Evolutionary conservation across 352 stramenopile genomes (phyloP), one percentile per base, ranked within the genome.

Genomic region (Aphanomyces invadans): DNA sequence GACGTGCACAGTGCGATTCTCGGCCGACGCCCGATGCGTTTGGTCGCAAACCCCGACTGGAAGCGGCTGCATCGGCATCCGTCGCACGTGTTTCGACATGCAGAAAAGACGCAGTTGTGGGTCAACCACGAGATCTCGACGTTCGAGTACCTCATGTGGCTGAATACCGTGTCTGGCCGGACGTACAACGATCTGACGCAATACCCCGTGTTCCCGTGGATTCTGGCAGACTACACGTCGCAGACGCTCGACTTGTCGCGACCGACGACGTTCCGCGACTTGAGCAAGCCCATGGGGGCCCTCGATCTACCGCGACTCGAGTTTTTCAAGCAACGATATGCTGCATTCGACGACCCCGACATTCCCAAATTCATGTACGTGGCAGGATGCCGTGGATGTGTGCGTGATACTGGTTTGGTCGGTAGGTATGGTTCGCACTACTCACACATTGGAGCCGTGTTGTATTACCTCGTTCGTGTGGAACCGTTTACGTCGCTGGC

Each of bases 401-500:
- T n/a, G n/a, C n/a, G n/a, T 52, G 19, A 10, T 21, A 9, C 10
- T 17, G 44, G 26, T 52, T 28, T 4, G 9, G 9, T 28, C 44
- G 44, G 12, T 74, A 95, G 83, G 83, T 95, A 95, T 66, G 86
- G 86, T 10, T 89, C 86, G 9, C 86, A 95, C 65, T 95, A 95
- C 70, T 95, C 86, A 10, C 91, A 95, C 65, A 87, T 93, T 23
- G 97, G 95, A 0, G 97, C 97, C 70, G 97, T 99, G 4, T 82
- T 99, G 3, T 98, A 98, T 75, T 99, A 99, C 73, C 77, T 99
- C 28, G 92, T 99, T 74, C 90, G 97, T 9, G 72, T 99, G n/a
- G 96, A 99, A 74, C 97, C 97, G 11, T 99, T 99, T 76, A 98
- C 95, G 3, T 87, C 94, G 26, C 88, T 99, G 52, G 89, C 94